A percentile compares a stretch with the other conserved stretches of the same genome.
Conservation (phyloP, 1,284 basidiomycete genomes). For the Moesziomyces sp. region DNA sequence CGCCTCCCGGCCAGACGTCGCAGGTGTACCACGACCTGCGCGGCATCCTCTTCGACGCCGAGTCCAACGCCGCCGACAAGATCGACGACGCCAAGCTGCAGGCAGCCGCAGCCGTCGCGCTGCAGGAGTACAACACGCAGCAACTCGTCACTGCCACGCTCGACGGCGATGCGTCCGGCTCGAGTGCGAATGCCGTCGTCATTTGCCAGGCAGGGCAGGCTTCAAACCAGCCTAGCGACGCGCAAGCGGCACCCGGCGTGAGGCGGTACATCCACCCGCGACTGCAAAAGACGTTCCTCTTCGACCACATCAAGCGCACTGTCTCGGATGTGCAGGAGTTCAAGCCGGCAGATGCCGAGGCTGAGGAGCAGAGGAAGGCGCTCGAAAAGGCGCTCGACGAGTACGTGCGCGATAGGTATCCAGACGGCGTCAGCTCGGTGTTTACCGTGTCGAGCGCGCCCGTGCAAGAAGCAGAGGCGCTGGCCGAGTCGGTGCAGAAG, state of each 20-base stretch:
- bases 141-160: constrained; percentile 46
- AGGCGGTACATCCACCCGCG: constrained; percentile 43
- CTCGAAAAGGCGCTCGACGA: constrained; percentile 46
- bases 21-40: constrained; percentile 56
- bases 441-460: constrained; percentile 36
- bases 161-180: not conserved
- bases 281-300: constrained; percentile 32
- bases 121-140: constrained; percentile 53
- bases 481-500: constrained; percentile 14
- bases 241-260: constrained; percentile 1
- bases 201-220: constrained; percentile 45
- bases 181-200: constrained; percentile 12
- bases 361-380: constrained; percentile 26
- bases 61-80: constrained; percentile 25
- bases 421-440: constrained; percentile 54
- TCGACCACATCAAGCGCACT: constrained; percentile 40
- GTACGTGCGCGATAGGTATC: constrained; percentile 60
- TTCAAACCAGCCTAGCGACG: not conserved
- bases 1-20: constrained; percentile 55
- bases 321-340: constrained; percentile 29
- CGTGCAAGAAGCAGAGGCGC: constrained; percentile 13
- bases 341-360: constrained; percentile 5
- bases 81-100: constrained; percentile 40
- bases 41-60: constrained; percentile 46
- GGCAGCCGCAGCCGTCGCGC: constrained; percentile 28